Conservation (phyloP, 2,329 filamentous ascomycete genomes). For the Emydomyces testavorans region DNA sequence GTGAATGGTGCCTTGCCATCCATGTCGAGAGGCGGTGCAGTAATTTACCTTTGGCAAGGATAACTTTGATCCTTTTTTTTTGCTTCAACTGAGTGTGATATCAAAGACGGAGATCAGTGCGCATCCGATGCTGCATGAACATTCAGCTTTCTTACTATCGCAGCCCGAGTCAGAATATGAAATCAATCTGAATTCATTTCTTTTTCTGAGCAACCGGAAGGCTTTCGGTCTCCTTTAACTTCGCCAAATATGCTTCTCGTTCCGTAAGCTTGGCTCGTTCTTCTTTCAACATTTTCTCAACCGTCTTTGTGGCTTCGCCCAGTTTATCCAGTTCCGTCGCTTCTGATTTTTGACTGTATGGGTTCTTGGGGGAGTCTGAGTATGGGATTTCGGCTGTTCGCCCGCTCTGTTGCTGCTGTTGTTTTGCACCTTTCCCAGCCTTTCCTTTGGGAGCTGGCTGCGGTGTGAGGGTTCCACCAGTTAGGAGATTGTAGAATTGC, state of each 20-base stretch:
- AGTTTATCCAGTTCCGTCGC: constrained; percentile 55
- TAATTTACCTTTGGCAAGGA: too few relatives aligned
- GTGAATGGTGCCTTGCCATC: too few relatives aligned
- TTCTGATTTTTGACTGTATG: constrained; percentile 63
- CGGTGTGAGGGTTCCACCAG: constrained; percentile 47
- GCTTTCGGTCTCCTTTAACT: constrained; percentile 37
- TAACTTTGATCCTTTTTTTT: too few relatives aligned
- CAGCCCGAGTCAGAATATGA: not conserved
- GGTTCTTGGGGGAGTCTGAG: constrained; percentile 53
- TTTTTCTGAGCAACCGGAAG: constrained; percentile 31
- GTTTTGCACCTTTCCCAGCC: constrained; percentile 45
- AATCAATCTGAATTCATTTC: constrained; percentile 22
- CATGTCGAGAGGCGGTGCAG: too few relatives aligned
- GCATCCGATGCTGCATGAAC: not conserved
- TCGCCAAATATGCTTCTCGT: constrained; percentile 51
- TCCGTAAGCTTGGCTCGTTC: constrained; percentile 52
- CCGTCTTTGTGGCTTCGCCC: constrained; percentile 47
- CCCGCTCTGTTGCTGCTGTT: constrained; percentile 39
- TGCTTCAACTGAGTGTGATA: not conserved
- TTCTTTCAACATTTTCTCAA: constrained; percentile 50
- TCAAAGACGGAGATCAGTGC: not conserved
- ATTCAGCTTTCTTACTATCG: not conserved
- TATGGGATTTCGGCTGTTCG: constrained; percentile 65
- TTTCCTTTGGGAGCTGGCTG: constrained; percentile 43
- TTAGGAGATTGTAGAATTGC: constrained; percentile 78